A percentile compares a stretch with the other conserved stretches of the same genome.
phyloP scores from a whole-genome alignment of 192 early-diverging fungal genomes.

The Powellomyces hirtus region DNA sequence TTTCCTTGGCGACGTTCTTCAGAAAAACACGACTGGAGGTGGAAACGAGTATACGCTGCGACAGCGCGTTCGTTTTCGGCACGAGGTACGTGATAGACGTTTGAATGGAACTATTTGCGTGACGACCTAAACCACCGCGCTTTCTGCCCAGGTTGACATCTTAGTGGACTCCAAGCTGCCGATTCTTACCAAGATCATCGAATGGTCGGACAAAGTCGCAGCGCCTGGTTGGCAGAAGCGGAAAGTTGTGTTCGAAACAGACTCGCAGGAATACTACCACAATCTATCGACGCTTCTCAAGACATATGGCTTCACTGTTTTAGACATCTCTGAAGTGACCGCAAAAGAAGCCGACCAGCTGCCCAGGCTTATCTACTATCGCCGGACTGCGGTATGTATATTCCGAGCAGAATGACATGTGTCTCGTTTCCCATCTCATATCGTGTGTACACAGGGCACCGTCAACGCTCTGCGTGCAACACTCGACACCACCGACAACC shows the following conservation, averaged over 20 bases:
- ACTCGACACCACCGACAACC: constrained; percentile 5
- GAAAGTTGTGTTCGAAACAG: constrained; percentile 23
- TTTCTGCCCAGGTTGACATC: no score
- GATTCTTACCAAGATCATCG: constrained; percentile 19
- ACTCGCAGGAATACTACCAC: constrained; percentile 20
- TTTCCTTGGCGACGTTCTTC: constrained; percentile 16
- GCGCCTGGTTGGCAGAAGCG: constrained; percentile 7
- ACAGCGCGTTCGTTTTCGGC: constrained; percentile 10
- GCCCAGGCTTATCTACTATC: constrained; percentile 26
- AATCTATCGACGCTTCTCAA: constrained; percentile 5
- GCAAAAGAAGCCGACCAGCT: constrained; percentile 3
- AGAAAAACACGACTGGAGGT: constrained; percentile 13
- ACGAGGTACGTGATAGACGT: constrained; percentile 1
- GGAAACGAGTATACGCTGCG: constrained; percentile 17
- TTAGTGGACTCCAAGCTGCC: constrained; percentile 16
- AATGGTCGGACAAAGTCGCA: constrained; percentile 8
- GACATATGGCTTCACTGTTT: constrained; percentile 16
- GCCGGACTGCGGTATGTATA: constrained; percentile 14
- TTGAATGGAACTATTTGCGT: background rate
- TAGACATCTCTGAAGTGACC: constrained; percentile 14
- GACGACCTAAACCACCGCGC: background rate
- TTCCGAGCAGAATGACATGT: background rate
- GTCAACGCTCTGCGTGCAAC: constrained; percentile 23
- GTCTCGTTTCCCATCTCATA: background rate
- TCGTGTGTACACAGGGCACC: constrained; percentile 23